These are phyloP conservation scores for Esteya vermicola DNA, from an alignment of 2,329 filamentous ascomycete genomes.

Conservation along the genomic window DNA sequence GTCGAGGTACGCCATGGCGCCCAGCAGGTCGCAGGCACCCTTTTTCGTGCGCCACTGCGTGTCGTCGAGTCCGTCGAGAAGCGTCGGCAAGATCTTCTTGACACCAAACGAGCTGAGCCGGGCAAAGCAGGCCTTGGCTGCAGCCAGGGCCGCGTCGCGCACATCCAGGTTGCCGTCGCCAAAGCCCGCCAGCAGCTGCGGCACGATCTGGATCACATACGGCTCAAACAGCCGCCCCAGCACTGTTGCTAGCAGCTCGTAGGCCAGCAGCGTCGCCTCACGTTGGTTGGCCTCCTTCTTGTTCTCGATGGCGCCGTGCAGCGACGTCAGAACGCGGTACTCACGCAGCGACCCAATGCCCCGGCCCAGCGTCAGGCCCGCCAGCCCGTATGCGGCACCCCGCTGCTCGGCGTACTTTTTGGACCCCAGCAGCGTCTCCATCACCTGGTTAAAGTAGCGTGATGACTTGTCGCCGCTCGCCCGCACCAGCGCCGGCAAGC, in stretches of 20 bases:
- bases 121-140: slow-evolving; percentile 87
- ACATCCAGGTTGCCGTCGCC: slow-evolving; percentile 82
- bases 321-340: slow-evolving; percentile 68
- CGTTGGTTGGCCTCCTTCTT: slow-evolving; percentile 85
- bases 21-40: slow-evolving; percentile 88
- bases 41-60: slow-evolving; percentile 98
- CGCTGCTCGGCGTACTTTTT: slow-evolving; percentile 89
- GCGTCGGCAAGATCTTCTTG: slow-evolving; percentile 80
- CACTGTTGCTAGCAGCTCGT: slow-evolving; percentile 76
- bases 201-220: slow-evolving; percentile 90
- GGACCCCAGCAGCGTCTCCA: slow-evolving; percentile 68
- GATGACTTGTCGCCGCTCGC: slow-evolving; percentile 65
- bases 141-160: slow-evolving; percentile 80
- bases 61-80: slow-evolving; percentile 85
- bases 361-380: slow-evolving; percentile 77
- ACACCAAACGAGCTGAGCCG: slow-evolving; percentile 92
- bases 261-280: slow-evolving; percentile 78
- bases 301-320: slow-evolving; percentile 77
- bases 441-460: slow-evolving; percentile 66
- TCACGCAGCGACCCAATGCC: slow-evolving; percentile 73
- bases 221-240: slow-evolving; percentile 87
- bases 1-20: slow-evolving; percentile 97
- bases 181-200: slow-evolving; percentile 77
- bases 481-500: slow-evolving; percentile 77
- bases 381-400: slow-evolving; percentile 88